Percentiles rank a stretch among this genome's conserved stretches.
Evolutionary conservation across 495 filamentous ascomycete species (phyloP).

Genomic region (Podospora comata): DNA sequence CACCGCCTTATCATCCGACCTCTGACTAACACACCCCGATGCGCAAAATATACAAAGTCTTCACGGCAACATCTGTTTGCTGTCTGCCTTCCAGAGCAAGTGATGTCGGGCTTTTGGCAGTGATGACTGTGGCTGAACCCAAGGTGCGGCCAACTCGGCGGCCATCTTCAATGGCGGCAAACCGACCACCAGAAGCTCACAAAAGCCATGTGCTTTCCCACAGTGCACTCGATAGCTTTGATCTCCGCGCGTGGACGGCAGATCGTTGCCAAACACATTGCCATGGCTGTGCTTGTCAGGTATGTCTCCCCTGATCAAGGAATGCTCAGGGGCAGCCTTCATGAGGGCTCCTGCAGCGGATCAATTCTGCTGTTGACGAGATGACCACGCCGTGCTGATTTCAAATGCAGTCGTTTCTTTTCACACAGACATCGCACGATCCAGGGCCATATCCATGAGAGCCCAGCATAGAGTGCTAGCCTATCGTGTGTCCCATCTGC

Average conservation of each 20-base stretch:
- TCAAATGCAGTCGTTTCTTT: background rate
- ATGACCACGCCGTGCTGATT: background rate
- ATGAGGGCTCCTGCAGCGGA: background rate
- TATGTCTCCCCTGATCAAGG: background rate
- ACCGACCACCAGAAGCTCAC: background rate
- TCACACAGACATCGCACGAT: background rate
- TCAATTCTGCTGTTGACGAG: background rate
- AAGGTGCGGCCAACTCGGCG: background rate
- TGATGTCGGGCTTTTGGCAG: background rate
- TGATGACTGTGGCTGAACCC: background rate
- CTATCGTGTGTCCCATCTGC: too few species aligned
- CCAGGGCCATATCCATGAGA: background rate
- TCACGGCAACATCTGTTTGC: background rate
- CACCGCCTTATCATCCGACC: background rate
- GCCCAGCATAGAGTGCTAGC: background rate
- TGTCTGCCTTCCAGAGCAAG: background rate
- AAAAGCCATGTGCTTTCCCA: background rate
- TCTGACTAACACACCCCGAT: background rate
- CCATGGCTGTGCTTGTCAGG: background rate
- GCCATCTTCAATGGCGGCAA: background rate
- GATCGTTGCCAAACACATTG: background rate
- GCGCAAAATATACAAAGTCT: background rate
- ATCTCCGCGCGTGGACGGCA: background rate
- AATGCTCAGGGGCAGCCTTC: background rate
- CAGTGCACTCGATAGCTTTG: background rate